Evolutionary conservation across 192 early-diverging fungal genomes (phyloP).

Genomic region (Chytriomyces sp.): DNA sequence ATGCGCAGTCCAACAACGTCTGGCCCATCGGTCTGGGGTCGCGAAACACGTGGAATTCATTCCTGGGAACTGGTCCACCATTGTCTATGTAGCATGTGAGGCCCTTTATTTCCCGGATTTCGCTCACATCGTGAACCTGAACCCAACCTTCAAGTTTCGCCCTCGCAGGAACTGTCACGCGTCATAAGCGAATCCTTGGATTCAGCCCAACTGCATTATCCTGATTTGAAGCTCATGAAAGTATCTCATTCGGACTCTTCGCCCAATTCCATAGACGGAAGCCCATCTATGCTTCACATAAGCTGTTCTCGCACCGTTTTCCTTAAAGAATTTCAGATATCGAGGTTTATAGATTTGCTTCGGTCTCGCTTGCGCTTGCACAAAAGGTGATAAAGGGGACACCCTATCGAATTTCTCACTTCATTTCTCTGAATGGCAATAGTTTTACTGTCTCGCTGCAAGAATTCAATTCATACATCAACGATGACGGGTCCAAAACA

Average conservation of each 20-base stretch:
- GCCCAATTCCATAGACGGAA: too few relatives aligned
- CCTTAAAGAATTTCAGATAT: slow-evolving; percentile 23
- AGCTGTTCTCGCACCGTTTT: slow-evolving; percentile 15
- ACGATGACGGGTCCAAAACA: slow-evolving; percentile 12
- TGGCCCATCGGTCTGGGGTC: not conserved
- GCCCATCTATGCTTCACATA: slow-evolving; percentile 17
- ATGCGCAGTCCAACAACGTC: not conserved
- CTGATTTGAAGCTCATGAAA: not conserved
- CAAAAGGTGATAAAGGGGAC: not conserved
- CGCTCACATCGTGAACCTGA: too few relatives aligned
- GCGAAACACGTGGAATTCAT: slow-evolving; percentile 11
- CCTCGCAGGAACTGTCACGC: not conserved
- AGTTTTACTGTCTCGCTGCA: slow-evolving; percentile 4
- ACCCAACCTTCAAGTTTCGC: slow-evolving; percentile 9
- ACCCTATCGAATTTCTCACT: not conserved
- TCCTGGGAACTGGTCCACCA: slow-evolving; percentile 24
- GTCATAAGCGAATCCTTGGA: not conserved
- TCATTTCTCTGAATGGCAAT: not conserved
- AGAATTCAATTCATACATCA: slow-evolving; percentile 11
- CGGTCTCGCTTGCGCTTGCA: not conserved
- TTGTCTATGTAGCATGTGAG: slow-evolving; percentile 1
- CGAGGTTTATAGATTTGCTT: not conserved
- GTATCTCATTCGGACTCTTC: too few relatives aligned
- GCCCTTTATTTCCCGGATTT: too few relatives aligned
- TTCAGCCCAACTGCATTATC: not conserved